Conservation (phyloP, 768 basidiomycete genomes). For the Mycena indigotica region DNA sequence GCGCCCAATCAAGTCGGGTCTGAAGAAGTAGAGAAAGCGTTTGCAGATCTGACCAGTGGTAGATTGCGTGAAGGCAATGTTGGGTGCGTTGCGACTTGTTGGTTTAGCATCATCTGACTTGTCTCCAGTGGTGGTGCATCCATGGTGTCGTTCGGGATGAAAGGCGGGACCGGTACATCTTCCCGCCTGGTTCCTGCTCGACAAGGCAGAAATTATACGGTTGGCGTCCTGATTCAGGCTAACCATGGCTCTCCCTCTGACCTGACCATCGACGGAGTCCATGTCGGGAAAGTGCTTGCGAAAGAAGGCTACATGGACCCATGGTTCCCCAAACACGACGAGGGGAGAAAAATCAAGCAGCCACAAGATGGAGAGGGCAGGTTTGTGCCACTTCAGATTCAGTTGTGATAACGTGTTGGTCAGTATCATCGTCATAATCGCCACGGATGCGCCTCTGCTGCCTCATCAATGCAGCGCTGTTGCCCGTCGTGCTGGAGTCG, state of each 20-base stretch:
- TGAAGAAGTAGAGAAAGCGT: slow-evolving; percentile 1
- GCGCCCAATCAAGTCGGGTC: slow-evolving; percentile 1
- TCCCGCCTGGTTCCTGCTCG: slow-evolving; percentile 16
- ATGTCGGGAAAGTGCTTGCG: slow-evolving; percentile 6
- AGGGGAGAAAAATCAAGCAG: slow-evolving; percentile 8
- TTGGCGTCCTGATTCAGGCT: slow-evolving; percentile 19
- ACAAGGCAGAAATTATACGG: slow-evolving; percentile 12
- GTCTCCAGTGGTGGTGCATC: slow-evolving; percentile 15
- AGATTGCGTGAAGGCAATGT: slow-evolving; percentile 19
- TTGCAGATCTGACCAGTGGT: slow-evolving; percentile 10
- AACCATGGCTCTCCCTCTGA: slow-evolving; percentile 20
- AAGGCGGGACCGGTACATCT: slow-evolving; percentile 21
- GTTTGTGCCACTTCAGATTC: no score
- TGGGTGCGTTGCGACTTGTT: slow-evolving; percentile 5
- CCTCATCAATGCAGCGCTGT: slow-evolving; percentile 25
- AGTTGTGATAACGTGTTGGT: no score
- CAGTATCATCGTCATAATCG: slow-evolving; percentile 20
- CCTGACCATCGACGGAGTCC: slow-evolving; percentile 14
- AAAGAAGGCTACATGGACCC: slow-evolving; percentile 19
- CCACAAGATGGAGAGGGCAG: slow-evolving; percentile 23
- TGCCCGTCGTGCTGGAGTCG: slow-evolving; percentile 21
- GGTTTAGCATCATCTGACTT: not conserved
- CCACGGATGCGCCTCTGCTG: slow-evolving; percentile 21
- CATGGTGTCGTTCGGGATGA: slow-evolving; percentile 23
- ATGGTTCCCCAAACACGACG: slow-evolving; percentile 19